These are phyloP conservation scores for Trichoderma citrinoviride DNA, from an alignment of 2,329 filamentous ascomycete genomes.

Conservation along the genomic window DNA sequence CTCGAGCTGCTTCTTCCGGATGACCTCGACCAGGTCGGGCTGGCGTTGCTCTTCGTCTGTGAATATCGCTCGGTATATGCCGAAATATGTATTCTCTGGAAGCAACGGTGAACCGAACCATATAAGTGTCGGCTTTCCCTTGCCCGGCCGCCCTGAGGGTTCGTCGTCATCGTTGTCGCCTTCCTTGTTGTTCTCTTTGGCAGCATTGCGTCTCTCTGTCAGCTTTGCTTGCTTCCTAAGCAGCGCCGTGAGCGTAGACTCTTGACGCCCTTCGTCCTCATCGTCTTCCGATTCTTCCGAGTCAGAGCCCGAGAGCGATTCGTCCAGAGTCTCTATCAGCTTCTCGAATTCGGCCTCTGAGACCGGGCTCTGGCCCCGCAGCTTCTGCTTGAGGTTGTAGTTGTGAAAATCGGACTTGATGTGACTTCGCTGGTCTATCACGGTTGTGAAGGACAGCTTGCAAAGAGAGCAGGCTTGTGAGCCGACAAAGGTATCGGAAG, in stretches of 20 bases:
- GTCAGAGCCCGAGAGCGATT: constrained; percentile 88
- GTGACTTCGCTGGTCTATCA: constrained; percentile 81
- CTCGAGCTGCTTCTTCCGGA: constrained; percentile 74
- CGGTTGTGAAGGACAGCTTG: constrained; percentile 63
- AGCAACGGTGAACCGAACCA: constrained; percentile 81
- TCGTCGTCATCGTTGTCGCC: constrained; percentile 43
- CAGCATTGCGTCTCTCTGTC: constrained; percentile 45
- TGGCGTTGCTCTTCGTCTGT: constrained; percentile 66
- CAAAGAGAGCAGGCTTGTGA: constrained; percentile 82
- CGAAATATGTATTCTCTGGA: constrained; percentile 75
- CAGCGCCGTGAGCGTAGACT: constrained; percentile 70
- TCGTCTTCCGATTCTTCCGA: constrained; percentile 69
- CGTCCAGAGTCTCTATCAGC: constrained; percentile 79
- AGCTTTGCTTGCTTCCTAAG: constrained; percentile 81
- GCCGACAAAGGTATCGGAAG: constrained; percentile 43
- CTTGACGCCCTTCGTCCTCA: constrained; percentile 54
- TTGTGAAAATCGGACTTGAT: constrained; percentile 86
- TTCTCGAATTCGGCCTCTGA: constrained; percentile 83
- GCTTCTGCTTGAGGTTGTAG: constrained; percentile 92
- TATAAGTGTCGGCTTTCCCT: constrained; percentile 70
- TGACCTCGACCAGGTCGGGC: constrained; percentile 59
- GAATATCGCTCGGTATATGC: constrained; percentile 81
- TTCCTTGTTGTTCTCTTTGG: constrained; percentile 56
- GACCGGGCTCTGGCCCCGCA: constrained; percentile 69
- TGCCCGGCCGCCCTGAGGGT: constrained; percentile 47